Conservation (phyloP, 2,329 filamentous ascomycete species). For the Xylariaceae sp. region DNA sequence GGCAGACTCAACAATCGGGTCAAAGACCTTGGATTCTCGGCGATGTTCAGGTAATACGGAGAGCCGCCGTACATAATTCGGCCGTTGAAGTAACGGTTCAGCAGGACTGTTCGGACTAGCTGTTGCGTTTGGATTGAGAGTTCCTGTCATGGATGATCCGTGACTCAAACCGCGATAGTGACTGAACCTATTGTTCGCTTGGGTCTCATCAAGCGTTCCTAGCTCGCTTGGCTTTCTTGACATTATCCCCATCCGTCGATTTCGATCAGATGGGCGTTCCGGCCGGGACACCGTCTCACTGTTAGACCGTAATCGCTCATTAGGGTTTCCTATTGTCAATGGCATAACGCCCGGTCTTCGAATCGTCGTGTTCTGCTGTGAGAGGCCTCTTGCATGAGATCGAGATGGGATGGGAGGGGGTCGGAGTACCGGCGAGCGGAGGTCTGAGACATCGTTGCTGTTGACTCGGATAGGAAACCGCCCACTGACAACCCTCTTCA, state of each 20-base stretch:
- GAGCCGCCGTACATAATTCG: slow-evolving; percentile 60
- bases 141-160: slow-evolving; percentile 63
- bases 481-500: slow-evolving; percentile 60
- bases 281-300: slow-evolving; percentile 53
- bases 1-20: slow-evolving; percentile 60
- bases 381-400: slow-evolving; percentile 75
- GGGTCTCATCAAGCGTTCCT: slow-evolving; percentile 59
- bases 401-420: slow-evolving; percentile 72
- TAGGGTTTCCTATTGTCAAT: slow-evolving; percentile 63
- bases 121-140: slow-evolving; percentile 31
- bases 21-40: slow-evolving; percentile 57
- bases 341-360: slow-evolving; percentile 72
- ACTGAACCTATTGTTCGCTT: slow-evolving; percentile 61
- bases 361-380: slow-evolving; percentile 60
- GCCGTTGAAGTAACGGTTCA: slow-evolving; percentile 53
- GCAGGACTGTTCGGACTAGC: slow-evolving; percentile 59
- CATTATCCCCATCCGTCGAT: slow-evolving; percentile 61
- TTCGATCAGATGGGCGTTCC: slow-evolving; percentile 52
- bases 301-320: slow-evolving; percentile 64
- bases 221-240: slow-evolving; percentile 58
- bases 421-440: slow-evolving; percentile 62
- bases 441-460: slow-evolving; percentile 63
- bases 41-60: slow-evolving; percentile 61
- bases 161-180: slow-evolving; percentile 65
- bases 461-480: slow-evolving; percentile 70